Evolutionary conservation across 805 yeast species (phyloP).

Genomic region (Brettanomyces sp.): DNA sequence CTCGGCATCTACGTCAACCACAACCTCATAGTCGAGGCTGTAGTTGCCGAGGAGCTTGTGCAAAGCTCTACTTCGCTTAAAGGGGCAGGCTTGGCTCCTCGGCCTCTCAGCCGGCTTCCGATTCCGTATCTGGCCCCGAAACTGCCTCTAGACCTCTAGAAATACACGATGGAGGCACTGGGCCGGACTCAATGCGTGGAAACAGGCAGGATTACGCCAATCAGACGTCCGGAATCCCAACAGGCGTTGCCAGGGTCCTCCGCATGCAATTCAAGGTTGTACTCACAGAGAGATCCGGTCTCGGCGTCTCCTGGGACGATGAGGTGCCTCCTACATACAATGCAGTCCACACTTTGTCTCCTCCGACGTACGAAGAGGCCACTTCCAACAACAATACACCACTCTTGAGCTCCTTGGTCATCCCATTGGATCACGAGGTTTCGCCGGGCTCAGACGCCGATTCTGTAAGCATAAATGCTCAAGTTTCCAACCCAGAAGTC

Average conservation of each 20-base stretch:
- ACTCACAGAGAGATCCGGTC: conserved; percentile 83
- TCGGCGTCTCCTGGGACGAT: conserved; percentile 97
- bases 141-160: neutral
- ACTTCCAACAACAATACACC: conserved; percentile 13
- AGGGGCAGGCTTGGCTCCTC: neutral
- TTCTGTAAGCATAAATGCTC: too few relatives aligned
- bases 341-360: conserved; percentile 73
- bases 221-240: conserved; percentile 55
- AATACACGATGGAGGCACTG: conserved; percentile 20
- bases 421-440: conserved; percentile 11
- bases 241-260: conserved; percentile 91
- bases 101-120: neutral
- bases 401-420: conserved; percentile 11
- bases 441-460: neutral
- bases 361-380: conserved; percentile 63
- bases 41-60: conserved; percentile 85
- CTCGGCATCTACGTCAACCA: conserved; percentile 74
- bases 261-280: conserved; percentile 88
- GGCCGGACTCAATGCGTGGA: conserved; percentile 22
- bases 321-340: conserved; percentile 97
- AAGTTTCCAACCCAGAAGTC: neutral
- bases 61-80: conserved; percentile 19
- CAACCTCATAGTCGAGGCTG: conserved; percentile 70
- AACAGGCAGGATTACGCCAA: conserved; percentile 20
- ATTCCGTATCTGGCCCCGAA: neutral